Evolutionary conservation across 2,329 filamentous ascomycete genomes (phyloP).

Genomic region (Xylariaceae sp.): DNA sequence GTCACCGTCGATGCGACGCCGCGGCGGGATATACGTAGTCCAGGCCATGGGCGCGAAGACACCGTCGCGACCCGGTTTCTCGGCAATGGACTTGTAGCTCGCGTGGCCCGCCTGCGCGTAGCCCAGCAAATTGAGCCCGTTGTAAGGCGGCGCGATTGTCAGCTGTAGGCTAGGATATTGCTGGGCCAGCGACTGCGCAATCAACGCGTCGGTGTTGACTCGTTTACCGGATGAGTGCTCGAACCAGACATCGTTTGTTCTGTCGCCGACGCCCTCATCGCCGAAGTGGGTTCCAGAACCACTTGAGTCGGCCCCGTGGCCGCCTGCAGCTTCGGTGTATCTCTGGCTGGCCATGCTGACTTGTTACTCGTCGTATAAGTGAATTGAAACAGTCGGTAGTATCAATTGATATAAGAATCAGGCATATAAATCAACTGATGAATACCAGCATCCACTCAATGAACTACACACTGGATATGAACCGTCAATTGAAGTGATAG

Average conservation of each 20-base stretch:
- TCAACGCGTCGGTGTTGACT: constrained; percentile 52
- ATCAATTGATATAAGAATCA: too few relatives aligned
- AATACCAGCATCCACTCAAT: too few relatives aligned
- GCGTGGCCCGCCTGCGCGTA: constrained; percentile 53
- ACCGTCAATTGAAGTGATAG: too few relatives aligned
- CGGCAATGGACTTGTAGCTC: constrained; percentile 30
- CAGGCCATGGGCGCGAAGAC: constrained; percentile 45
- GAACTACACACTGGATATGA: too few relatives aligned
- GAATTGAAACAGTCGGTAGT: too few relatives aligned
- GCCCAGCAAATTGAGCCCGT: constrained; percentile 47
- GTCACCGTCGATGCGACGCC: constrained; percentile 49
- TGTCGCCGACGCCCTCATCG: constrained; percentile 16
- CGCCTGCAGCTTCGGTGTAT: neutral
- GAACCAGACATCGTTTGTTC: constrained; percentile 44
- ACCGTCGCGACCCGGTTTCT: constrained; percentile 47
- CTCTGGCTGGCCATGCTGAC: neutral
- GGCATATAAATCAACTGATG: too few relatives aligned
- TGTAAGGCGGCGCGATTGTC: constrained; percentile 45
- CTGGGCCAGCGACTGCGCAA: constrained; percentile 48
- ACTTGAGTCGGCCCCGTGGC: neutral
- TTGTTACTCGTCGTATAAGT: too few relatives aligned
- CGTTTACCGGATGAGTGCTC: constrained; percentile 50
- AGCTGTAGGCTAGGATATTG: constrained; percentile 54
- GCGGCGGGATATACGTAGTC: constrained; percentile 50
- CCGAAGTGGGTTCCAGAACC: neutral